Evolutionary conservation across 140 eudicot species (phyloP), one percentile per base, ranked within the genome.

Genomic region (Cichorium intybus): DNA sequence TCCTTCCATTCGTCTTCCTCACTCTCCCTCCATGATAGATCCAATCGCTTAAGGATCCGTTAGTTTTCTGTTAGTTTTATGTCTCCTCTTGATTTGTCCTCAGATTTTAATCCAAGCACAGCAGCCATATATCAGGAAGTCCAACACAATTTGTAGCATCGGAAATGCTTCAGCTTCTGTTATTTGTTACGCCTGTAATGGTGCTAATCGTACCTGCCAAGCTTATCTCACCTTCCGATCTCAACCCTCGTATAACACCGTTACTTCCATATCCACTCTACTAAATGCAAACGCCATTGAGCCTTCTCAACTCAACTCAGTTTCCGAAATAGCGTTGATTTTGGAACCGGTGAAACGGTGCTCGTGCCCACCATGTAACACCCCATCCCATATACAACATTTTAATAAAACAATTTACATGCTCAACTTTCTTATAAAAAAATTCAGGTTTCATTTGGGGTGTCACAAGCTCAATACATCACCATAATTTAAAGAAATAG

Each of bases 111-210:
- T 87, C 12, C 45, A 70, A 20, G 77, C 93, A 62, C 97, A 90
- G 56, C 97, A 90, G 68, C 93, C 95, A 54, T 90, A 86, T 39
- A 76, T 77, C 64, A 24, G 70, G 23, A 77, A 59, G 12, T 26
- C 53, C 21, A 69, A 26, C 4, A 57, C 81, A 68, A 17, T 22
- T n/a, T 84, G 90, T 57, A 4, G 10, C 49, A 31, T 45, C 78
- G 21, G 47, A 34, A 80, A 79, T 24, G 73, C 84, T 39, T 71
- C 87, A 35, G 66, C 88, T 50, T 81, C 97, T 5, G 85, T 46
- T 35, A 76, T 79, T 10, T 95, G 97, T 7, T 93, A 83, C 68
- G 18, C 77, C 68, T 93, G 92, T 76, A 93, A 93, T 69, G 99
- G 97, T 45, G 34, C 71, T 5, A 77, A 67, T 34, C 76, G 24